Conservation (phyloP, 202 grass and related monocot genomes). For the Panicum virgatum region DNA sequence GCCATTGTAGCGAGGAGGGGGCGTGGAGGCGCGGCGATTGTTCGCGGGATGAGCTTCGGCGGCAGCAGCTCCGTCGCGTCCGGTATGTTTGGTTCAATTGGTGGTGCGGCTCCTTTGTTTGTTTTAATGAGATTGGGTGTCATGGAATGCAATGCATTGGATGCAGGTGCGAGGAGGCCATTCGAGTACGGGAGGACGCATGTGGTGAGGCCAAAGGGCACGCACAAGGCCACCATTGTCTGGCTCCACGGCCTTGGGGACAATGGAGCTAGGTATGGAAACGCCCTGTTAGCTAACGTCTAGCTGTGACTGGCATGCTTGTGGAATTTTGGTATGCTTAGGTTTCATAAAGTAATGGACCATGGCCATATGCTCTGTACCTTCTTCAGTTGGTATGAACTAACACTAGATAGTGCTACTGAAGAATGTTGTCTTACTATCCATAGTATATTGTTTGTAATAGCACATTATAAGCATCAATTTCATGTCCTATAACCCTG, state of each 20-base stretch:
- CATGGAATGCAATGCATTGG: constrained; percentile 20
- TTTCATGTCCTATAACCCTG: neutral
- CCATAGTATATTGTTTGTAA: neutral
- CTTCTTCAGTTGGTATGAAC: neutral
- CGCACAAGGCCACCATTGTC: constrained; percentile 87
- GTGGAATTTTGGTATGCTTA: neutral
- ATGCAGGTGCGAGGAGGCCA: constrained; percentile 77
- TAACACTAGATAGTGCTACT: neutral
- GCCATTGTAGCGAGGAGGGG: constrained; percentile 29
- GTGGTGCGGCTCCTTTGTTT: constrained; percentile 1
- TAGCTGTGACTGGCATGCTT: neutral
- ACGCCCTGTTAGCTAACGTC: neutral
- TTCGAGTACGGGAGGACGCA: constrained; percentile 91
- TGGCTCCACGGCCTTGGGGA: constrained; percentile 98
- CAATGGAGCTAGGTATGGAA: constrained; percentile 84
- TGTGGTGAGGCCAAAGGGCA: constrained; percentile 94
- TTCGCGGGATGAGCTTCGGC: constrained; percentile 66
- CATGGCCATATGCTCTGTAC: neutral
- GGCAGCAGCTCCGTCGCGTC: constrained; percentile 48
- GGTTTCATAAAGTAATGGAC: neutral
- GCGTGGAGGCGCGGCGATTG: constrained; percentile 31
- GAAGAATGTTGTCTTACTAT: neutral
- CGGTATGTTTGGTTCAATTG: constrained; percentile 17
- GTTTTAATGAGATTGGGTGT: neutral
- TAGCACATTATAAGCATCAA: neutral